Conservation (phyloP, 2,329 filamentous ascomycete species). For the Ciborinia camelliae region DNA sequence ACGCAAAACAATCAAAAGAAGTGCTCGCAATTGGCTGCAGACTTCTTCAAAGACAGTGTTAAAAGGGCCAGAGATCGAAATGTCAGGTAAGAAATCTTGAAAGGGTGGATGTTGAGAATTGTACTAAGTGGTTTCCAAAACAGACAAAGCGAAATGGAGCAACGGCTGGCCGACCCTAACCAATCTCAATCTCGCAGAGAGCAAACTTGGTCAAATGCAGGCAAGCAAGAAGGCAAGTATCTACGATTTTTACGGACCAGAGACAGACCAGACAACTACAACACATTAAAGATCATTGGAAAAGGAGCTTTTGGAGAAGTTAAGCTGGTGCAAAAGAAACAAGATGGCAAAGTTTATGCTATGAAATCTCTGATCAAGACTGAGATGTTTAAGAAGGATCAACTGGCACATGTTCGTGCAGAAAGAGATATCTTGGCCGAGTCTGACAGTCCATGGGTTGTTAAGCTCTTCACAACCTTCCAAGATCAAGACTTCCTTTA, state of each 20-base stretch:
- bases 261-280: constrained; percentile 91
- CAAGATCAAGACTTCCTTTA: constrained; percentile 95
- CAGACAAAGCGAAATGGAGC: constrained; percentile 89
- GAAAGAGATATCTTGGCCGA: constrained; percentile 97
- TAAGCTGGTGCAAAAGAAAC: constrained; percentile 93
- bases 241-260: constrained; percentile 90
- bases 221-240: constrained; percentile 87
- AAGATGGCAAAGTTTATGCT: constrained; percentile 94
- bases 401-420: constrained; percentile 92
- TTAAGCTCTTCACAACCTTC: constrained; percentile 97
- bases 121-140: constrained; percentile 6
- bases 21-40: constrained; percentile 68
- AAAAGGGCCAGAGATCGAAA: constrained; percentile 94
- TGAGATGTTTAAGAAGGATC: constrained; percentile 99
- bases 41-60: constrained; percentile 98
- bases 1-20: constrained; percentile 69
- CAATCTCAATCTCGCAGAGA: constrained; percentile 74
- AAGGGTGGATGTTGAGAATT: background rate
- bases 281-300: constrained; percentile 95
- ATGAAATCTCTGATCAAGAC: constrained; percentile 98
- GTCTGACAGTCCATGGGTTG: constrained; percentile 99
- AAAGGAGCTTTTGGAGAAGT: constrained; percentile 99
- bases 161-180: constrained; percentile 73
- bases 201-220: constrained; percentile 78
- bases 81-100: constrained; percentile 62